Conservation (phyloP, 1,284 basidiomycete genomes). For the Heterobasidion annosum region DNA sequence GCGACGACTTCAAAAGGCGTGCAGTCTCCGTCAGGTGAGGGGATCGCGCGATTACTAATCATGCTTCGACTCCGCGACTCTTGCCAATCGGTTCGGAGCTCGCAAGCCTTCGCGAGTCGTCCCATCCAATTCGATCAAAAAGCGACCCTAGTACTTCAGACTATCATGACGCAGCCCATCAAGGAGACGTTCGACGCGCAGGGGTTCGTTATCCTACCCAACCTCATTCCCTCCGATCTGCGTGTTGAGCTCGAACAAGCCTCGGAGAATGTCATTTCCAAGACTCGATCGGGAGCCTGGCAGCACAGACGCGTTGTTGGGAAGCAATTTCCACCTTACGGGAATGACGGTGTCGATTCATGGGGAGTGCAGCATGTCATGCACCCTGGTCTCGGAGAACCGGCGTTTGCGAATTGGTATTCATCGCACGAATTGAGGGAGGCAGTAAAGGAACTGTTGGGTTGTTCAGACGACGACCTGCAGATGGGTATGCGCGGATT, state of each 20-base stretch:
- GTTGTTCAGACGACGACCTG: conserved; percentile 46
- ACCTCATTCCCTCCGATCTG: conserved; percentile 39
- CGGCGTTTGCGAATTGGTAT: conserved; percentile 60
- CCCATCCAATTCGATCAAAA: too few species aligned
- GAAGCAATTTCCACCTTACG: conserved; percentile 76
- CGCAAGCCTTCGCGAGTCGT: too few species aligned
- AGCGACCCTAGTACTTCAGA: not conserved
- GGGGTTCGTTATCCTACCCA: conserved; percentile 66
- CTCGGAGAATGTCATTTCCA: conserved; percentile 40
- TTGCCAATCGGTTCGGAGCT: too few species aligned
- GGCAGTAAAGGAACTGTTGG: conserved; percentile 42
- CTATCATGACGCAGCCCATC: not conserved
- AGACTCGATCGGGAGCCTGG: conserved; percentile 61
- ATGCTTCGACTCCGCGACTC: too few species aligned
- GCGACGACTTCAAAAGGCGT: too few species aligned
- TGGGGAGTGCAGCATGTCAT: conserved; percentile 81
- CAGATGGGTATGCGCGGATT: conserved; percentile 56
- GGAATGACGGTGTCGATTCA: conserved; percentile 48
- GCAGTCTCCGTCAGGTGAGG: too few species aligned
- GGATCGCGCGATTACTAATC: too few species aligned
- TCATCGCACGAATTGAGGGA: conserved; percentile 45
- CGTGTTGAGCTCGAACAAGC: conserved; percentile 39
- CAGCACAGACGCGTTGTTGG: conserved; percentile 66
- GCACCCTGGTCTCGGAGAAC: conserved; percentile 62
- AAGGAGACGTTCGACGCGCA: conserved; percentile 42